These are phyloP conservation scores for Aspergillus campestris DNA, from an alignment of 495 filamentous ascomycete genomes.

Conservation along the genomic window DNA sequence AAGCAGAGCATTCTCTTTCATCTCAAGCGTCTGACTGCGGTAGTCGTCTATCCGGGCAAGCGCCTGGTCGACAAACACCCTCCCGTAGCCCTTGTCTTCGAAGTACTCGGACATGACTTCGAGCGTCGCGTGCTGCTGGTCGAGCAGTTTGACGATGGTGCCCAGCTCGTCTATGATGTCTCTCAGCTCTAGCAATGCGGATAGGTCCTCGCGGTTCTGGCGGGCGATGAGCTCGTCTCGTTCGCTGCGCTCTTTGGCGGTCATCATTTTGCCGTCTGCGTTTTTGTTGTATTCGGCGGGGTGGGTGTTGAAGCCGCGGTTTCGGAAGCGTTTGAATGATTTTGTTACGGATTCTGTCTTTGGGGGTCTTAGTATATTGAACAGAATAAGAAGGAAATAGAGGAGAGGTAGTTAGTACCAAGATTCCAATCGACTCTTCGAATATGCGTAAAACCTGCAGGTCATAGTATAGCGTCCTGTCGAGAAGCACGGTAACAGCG, in stretches of 20 bases:
- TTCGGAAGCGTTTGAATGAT: conserved; percentile 56
- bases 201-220: conserved; percentile 54
- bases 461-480: conserved; percentile 49
- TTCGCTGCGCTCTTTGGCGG: conserved; percentile 34
- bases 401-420: too few species aligned
- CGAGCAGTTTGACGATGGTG: conserved; percentile 50
- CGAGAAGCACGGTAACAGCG: conserved; percentile 54
- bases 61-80: conserved; percentile 41
- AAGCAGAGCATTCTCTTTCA: conserved; percentile 43
- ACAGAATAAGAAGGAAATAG: too few species aligned
- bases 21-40: conserved; percentile 45
- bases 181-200: conserved; percentile 53
- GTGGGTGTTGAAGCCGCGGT: conserved; percentile 33
- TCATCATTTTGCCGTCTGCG: conserved; percentile 35
- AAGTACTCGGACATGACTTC: conserved; percentile 41
- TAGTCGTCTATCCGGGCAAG: conserved; percentile 48
- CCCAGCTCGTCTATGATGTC: conserved; percentile 61
- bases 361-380: background rate
- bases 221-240: conserved; percentile 43
- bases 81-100: conserved; percentile 21
- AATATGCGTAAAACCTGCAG: conserved; percentile 59
- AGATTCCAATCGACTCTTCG: conserved; percentile 57
- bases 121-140: conserved; percentile 45
- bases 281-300: conserved; percentile 43
- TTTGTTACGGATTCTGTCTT: conserved; percentile 56